These are phyloP conservation scores for Candida stauntonica DNA, from an alignment of 805 yeast genomes.

Conservation along the genomic window DNA sequence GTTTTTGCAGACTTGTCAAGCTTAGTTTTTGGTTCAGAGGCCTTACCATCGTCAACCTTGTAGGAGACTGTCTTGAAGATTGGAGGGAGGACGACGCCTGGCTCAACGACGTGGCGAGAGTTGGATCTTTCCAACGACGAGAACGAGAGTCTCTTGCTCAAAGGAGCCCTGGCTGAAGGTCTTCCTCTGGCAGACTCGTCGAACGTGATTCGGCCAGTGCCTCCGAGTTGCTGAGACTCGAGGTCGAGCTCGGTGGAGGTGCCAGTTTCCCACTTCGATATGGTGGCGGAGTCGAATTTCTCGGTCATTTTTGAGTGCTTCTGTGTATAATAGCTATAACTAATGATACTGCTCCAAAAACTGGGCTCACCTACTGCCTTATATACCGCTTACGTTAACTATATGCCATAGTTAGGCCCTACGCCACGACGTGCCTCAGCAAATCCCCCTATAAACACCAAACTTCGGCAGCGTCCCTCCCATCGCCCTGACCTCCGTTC, in stretches of 20 bases:
- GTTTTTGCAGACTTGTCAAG: slow-evolving; percentile 19
- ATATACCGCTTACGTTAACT: no score
- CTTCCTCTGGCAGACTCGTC: slow-evolving; percentile 5
- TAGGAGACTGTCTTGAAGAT: slow-evolving; percentile 36
- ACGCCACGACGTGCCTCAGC: no score
- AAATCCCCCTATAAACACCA: no score
- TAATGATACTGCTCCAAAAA: no score
- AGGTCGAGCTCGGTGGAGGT: slow-evolving; percentile 6
- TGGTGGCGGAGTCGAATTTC: not conserved
- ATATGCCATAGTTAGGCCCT: no score
- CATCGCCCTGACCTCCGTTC: no score
- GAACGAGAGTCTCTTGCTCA: slow-evolving; percentile 4
- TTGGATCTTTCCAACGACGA: slow-evolving; percentile 9
- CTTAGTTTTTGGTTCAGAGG: slow-evolving; percentile 10
- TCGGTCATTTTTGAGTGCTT: not conserved
- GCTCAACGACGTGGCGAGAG: slow-evolving; percentile 19
- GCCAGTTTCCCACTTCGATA: slow-evolving; percentile 9
- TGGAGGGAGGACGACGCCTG: slow-evolving; percentile 33
- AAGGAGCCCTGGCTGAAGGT: not conserved
- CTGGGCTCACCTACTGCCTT: not conserved
- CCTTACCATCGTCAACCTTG: slow-evolving; percentile 28
- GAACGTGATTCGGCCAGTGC: slow-evolving; percentile 5
- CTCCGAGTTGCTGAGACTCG: slow-evolving; percentile 3
- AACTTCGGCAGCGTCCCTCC: no score
- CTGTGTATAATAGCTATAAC: no score